phyloP scores from a whole-genome alignment of 2,329 filamentous ascomycete species.

The Pseudogymnoascus sp. region DNA sequence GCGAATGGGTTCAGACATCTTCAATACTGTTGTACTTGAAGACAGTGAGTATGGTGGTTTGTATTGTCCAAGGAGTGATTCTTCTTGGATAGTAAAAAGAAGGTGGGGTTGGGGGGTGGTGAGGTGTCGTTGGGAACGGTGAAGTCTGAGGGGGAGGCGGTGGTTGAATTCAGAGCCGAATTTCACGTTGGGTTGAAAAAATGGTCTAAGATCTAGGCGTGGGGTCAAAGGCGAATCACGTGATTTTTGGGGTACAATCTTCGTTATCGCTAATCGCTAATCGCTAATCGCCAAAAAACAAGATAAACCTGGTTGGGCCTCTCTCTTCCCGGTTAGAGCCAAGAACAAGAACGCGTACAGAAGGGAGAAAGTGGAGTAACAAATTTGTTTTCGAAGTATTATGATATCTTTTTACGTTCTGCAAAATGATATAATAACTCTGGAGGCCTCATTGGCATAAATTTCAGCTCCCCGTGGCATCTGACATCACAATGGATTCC shows the following conservation, averaged over 20 bases:
- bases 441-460: slow-evolving; percentile 2
- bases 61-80: slow-evolving; percentile 2
- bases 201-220: slow-evolving; percentile 13
- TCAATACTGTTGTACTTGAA: slow-evolving; percentile 16
- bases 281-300: slow-evolving; percentile 9
- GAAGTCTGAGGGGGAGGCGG: slow-evolving; percentile 3
- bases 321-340: slow-evolving; percentile 1
- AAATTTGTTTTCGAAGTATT: background rate
- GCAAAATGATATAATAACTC: slow-evolving; percentile 7
- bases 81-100: slow-evolving; percentile 10
- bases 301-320: background rate
- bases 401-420: background rate
- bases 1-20: slow-evolving; percentile 63
- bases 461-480: background rate
- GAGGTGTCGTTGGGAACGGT: slow-evolving; percentile 11
- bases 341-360: slow-evolving; percentile 5
- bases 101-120: slow-evolving; percentile 9
- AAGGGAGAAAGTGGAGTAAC: background rate
- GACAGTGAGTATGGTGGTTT: background rate
- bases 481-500: slow-evolving; percentile 23
- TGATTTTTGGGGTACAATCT: background rate
- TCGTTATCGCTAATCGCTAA: background rate
- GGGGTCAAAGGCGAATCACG: slow-evolving; percentile 11
- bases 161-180: slow-evolving; percentile 10
- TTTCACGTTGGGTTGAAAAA: slow-evolving; percentile 13